Conservation (phyloP, 192 early-diverging fungal species). For the Entrophospora sp. region DNA sequence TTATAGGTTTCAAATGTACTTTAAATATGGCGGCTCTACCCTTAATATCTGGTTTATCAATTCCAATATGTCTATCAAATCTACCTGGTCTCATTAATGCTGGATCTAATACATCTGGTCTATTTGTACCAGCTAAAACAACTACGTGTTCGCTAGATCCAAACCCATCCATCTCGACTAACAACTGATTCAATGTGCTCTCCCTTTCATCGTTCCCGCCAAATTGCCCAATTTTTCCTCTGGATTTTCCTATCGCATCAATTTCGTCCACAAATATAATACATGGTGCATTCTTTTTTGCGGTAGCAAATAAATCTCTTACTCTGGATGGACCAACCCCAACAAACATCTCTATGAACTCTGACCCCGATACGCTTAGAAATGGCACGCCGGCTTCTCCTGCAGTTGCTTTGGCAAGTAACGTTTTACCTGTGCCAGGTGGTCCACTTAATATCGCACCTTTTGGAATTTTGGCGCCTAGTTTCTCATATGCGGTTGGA, state of each 20-base stretch:
- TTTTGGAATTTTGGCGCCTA: slow-evolving; percentile 98
- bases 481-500: slow-evolving; percentile 78
- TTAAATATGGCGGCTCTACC: slow-evolving; percentile 94
- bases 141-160: slow-evolving; percentile 81
- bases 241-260: slow-evolving; percentile 98
- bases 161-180: slow-evolving; percentile 99
- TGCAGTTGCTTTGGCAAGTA: slow-evolving; percentile 97
- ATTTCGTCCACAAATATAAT: slow-evolving; percentile 99
- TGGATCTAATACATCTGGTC: slow-evolving; percentile 93
- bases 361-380: slow-evolving; percentile 95
- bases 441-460: slow-evolving; percentile 92
- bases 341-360: slow-evolving; percentile 99
- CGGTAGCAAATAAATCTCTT: slow-evolving; percentile 92
- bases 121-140: slow-evolving; percentile 95
- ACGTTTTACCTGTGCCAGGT: slow-evolving; percentile 96
- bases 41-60: slow-evolving; percentile 95
- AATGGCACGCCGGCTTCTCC: slow-evolving; percentile 98
- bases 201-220: slow-evolving; percentile 99
- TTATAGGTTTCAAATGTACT: slow-evolving; percentile 89
- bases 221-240: slow-evolving; percentile 73
- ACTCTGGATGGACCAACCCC: slow-evolving; percentile 93
- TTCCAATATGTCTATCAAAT: slow-evolving; percentile 96
- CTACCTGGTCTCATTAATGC: slow-evolving; percentile 95
- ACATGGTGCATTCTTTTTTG: slow-evolving; percentile 95
- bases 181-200: slow-evolving; percentile 90